These are phyloP conservation scores for Termitomyces titanicus DNA, from an alignment of 768 basidiomycete species.

Conservation along the genomic window DNA sequence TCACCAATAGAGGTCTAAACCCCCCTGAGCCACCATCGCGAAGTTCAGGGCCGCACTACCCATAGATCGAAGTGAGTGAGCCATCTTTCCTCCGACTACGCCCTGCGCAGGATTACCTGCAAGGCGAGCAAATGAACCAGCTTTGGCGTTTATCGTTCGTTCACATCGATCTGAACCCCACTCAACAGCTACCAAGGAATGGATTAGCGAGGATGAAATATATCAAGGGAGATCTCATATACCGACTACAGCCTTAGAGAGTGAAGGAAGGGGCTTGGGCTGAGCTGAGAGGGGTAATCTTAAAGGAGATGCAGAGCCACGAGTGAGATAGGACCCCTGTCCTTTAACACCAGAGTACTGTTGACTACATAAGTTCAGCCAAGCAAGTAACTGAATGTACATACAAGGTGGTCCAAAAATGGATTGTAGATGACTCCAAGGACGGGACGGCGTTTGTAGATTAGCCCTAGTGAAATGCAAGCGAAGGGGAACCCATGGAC, in stretches of 20 bases:
- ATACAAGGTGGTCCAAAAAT: conserved; percentile 78
- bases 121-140: conserved; percentile 66
- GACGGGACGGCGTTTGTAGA: conserved; percentile 76
- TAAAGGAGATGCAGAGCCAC: conserved; percentile 36
- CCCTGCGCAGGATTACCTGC: conserved; percentile 65
- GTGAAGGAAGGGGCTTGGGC: conserved; percentile 60
- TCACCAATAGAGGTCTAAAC: conserved; percentile 84
- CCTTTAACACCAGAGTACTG: conserved; percentile 79
- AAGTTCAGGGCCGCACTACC: conserved; percentile 86
- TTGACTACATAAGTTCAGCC: neutral
- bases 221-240: conserved; percentile 5
- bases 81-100: conserved; percentile 75
- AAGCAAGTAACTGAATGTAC: conserved; percentile 12
- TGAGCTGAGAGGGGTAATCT: conserved; percentile 62
- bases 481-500: conserved; percentile 83
- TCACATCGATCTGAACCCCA: conserved; percentile 81
- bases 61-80: conserved; percentile 76
- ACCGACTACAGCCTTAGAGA: conserved; percentile 74
- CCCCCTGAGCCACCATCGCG: conserved; percentile 83
- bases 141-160: conserved; percentile 53
- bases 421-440: conserved; percentile 94
- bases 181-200: conserved; percentile 57
- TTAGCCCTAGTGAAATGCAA: conserved; percentile 89
- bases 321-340: conserved; percentile 74
- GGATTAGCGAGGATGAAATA: neutral